Conservation (phyloP, 2,329 filamentous ascomycete genomes). For the Aspergillus japonicus region DNA sequence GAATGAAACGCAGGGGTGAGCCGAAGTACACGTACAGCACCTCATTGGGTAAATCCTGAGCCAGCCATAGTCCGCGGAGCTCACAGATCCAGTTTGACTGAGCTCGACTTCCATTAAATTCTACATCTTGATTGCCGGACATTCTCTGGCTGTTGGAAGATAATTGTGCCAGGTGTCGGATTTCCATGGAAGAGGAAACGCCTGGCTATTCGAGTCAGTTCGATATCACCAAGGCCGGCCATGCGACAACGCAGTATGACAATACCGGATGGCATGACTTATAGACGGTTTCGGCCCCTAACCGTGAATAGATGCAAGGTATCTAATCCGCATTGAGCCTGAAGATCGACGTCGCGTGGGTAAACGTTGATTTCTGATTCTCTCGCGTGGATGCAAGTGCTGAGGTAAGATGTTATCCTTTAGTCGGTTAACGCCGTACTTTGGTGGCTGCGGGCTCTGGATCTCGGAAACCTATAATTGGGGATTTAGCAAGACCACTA, state of each 20-base stretch:
- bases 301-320: neutral
- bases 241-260: neutral
- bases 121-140: neutral
- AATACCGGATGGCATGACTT: neutral
- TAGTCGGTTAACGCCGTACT: neutral
- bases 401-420: neutral
- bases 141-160: neutral
- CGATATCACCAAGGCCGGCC: neutral
- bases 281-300: neutral
- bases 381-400: neutral
- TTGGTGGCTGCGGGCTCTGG: neutral
- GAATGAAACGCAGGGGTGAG: no score
- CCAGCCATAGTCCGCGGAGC: neutral
- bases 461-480: neutral
- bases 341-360: constrained; percentile 7
- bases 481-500: neutral
- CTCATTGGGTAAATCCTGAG: neutral
- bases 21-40: neutral
- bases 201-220: neutral
- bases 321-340: neutral
- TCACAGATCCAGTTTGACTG: neutral
- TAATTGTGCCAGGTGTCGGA: neutral
- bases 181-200: neutral
- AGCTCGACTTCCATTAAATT: neutral
- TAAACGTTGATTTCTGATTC: constrained; percentile 2